These are phyloP conservation scores for Allantophomopsis cytisporea DNA, from an alignment of 2,329 filamentous ascomycete genomes.

Conservation along the genomic window DNA sequence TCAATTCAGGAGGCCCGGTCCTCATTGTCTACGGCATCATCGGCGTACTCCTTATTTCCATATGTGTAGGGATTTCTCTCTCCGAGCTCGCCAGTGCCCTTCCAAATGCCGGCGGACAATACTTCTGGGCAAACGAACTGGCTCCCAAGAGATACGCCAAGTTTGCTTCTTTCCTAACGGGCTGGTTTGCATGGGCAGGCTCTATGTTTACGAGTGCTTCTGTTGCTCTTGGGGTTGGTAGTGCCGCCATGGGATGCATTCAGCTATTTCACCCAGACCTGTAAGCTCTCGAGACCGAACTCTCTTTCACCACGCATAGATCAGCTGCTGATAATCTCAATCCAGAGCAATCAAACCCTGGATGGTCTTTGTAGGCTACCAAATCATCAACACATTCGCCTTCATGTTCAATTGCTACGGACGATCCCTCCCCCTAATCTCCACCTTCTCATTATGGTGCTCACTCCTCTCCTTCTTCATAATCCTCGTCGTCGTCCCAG, in stretches of 20 bases:
- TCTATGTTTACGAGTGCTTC: conserved; percentile 38
- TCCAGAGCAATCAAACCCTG: conserved; percentile 19
- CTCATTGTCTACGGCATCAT: conserved; percentile 26
- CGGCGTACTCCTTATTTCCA: conserved; percentile 23
- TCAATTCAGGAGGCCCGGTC: conserved; percentile 25
- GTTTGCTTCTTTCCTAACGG: conserved; percentile 23
- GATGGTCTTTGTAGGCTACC: conserved; percentile 25
- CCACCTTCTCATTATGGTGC: conserved; percentile 17
- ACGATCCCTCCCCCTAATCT: conserved; percentile 16
- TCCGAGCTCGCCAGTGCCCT: conserved; percentile 26
- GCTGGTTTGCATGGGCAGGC: conserved; percentile 38
- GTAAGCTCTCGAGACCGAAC: conserved; percentile 20
- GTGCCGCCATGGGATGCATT: conserved; percentile 34
- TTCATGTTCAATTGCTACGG: conserved; percentile 25
- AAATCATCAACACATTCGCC: conserved; percentile 21
- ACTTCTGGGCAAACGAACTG: conserved; percentile 27
- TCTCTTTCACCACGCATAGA: conserved; percentile 2
- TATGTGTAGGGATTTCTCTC: conserved; percentile 24
- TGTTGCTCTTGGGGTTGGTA: conserved; percentile 32
- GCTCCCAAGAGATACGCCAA: conserved; percentile 23
- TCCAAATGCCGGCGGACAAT: conserved; percentile 28
- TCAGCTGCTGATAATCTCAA: conserved; percentile 3
- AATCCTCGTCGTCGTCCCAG: conserved; percentile 23
- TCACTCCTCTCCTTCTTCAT: conserved; percentile 25
- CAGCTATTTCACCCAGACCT: conserved; percentile 35